Conservation (phyloP, 2,329 filamentous ascomycete genomes). For the Microdochium nivale region DNA sequence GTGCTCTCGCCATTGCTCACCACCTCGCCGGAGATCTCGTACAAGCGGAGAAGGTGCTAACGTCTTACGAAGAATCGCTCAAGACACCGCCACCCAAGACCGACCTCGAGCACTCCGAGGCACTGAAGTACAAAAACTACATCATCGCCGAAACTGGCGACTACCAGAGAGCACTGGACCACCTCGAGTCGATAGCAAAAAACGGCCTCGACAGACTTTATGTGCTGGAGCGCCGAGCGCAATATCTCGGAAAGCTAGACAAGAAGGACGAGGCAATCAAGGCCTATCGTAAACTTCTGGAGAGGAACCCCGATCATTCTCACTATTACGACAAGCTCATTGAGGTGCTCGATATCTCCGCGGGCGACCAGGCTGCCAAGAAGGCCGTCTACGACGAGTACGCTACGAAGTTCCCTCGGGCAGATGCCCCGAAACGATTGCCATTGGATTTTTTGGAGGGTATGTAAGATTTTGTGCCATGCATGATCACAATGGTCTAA, state of each 20-base stretch:
- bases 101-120: constrained; percentile 91
- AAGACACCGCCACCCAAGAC: constrained; percentile 68
- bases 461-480: constrained; percentile 21
- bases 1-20: constrained; percentile 87
- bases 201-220: constrained; percentile 75
- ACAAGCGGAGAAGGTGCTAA: constrained; percentile 85
- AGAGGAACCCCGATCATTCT: constrained; percentile 81
- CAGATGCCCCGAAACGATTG: constrained; percentile 77
- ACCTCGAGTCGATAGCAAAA: constrained; percentile 71
- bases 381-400: constrained; percentile 77
- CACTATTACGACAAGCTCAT: constrained; percentile 77
- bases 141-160: constrained; percentile 90
- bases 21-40: constrained; percentile 79
- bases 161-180: constrained; percentile 72
- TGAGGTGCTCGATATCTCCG: constrained; percentile 54
- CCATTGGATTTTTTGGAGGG: constrained; percentile 83
- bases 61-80: constrained; percentile 86
- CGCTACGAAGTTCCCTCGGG: constrained; percentile 70
- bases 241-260: constrained; percentile 72
- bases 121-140: constrained; percentile 87
- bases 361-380: constrained; percentile 51
- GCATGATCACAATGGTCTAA: background rate
- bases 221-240: constrained; percentile 76
- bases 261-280: constrained; percentile 71
- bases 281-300: constrained; percentile 72